A percentile compares a stretch with the other conserved stretches of the same genome.
phyloP scores from a whole-genome alignment of 2,329 filamentous ascomycete genomes.

The Zasmidium citrigriseum region DNA sequence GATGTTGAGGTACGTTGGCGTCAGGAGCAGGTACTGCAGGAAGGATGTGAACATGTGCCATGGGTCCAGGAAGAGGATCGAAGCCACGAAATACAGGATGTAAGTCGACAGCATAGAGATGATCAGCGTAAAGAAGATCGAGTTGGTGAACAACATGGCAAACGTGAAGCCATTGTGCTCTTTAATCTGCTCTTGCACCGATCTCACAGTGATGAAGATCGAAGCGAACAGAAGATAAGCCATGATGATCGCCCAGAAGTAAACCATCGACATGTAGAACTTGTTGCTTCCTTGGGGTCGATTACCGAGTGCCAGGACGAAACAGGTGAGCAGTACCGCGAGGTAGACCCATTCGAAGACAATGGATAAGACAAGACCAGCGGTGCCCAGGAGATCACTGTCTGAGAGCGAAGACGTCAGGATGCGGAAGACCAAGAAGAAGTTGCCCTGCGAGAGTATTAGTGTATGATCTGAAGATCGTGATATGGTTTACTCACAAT shows the following conservation, averaged over 20 bases:
- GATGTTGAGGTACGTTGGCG: constrained; percentile 96
- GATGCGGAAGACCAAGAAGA: constrained; percentile 98
- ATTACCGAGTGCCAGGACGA: constrained; percentile 92
- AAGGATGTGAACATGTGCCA: constrained; percentile 99
- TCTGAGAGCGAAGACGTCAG: constrained; percentile 82
- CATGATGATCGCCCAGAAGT: constrained; percentile 97
- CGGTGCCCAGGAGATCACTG: constrained; percentile 67
- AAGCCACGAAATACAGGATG: constrained; percentile 87
- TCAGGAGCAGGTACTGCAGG: constrained; percentile 90
- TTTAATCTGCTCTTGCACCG: constrained; percentile 71
- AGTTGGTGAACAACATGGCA: constrained; percentile 76
- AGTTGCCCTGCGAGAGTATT: constrained; percentile 66
- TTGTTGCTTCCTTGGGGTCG: constrained; percentile 90
- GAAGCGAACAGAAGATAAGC: constrained; percentile 93
- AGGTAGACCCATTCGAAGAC: constrained; percentile 97
- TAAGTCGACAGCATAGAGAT: constrained; percentile 91
- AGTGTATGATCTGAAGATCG: background rate
- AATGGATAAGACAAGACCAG: constrained; percentile 78
- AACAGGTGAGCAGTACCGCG: constrained; percentile 87
- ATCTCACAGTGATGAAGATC: constrained; percentile 86
- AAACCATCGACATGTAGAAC: constrained; percentile 96
- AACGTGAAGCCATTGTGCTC: constrained; percentile 66
- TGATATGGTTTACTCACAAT: constrained; percentile 56
- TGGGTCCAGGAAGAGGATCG: constrained; percentile 92
- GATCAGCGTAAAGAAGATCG: constrained; percentile 89